These are phyloP conservation scores for Didymella keratinophila DNA, from an alignment of 2,329 filamentous ascomycete species.

Conservation along the genomic window DNA sequence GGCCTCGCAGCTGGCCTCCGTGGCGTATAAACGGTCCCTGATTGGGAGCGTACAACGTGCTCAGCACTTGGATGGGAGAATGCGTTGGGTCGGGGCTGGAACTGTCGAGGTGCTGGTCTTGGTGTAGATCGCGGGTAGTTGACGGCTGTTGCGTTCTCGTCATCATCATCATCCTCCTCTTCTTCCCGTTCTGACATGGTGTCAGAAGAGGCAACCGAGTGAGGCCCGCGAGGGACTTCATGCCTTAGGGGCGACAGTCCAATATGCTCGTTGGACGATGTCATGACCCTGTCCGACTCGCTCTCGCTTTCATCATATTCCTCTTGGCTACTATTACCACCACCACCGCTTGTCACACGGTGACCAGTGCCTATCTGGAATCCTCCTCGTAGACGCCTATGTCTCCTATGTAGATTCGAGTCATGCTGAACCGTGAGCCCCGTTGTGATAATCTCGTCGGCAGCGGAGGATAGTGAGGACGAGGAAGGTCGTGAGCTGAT, in stretches of 20 bases:
- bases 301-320: slow-evolving; percentile 94
- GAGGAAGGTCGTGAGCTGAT: slow-evolving; percentile 92
- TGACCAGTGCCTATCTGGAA: slow-evolving; percentile 47
- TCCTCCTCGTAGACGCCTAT: slow-evolving; percentile 53
- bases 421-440: slow-evolving; percentile 78
- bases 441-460: slow-evolving; percentile 90
- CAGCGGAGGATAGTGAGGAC: slow-evolving; percentile 83
- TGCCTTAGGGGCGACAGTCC: slow-evolving; percentile 46
- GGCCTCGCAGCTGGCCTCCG: slow-evolving; percentile 43
- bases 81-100: slow-evolving; percentile 89
- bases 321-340: slow-evolving; percentile 83
- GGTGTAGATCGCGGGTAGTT: slow-evolving; percentile 65
- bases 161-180: slow-evolving; percentile 53
- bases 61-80: slow-evolving; percentile 80
- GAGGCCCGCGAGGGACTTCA: slow-evolving; percentile 38
- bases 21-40: slow-evolving; percentile 59
- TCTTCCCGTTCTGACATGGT: slow-evolving; percentile 47
- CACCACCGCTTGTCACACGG: slow-evolving; percentile 54
- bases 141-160: slow-evolving; percentile 83
- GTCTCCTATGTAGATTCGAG: slow-evolving; percentile 68
- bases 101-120: slow-evolving; percentile 62
- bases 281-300: slow-evolving; percentile 78
- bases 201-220: slow-evolving; percentile 49
- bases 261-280: slow-evolving; percentile 69
- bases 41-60: slow-evolving; percentile 49